Conservation (phyloP, 192 early-diverging fungal genomes). For the Coemansia sp. region DNA sequence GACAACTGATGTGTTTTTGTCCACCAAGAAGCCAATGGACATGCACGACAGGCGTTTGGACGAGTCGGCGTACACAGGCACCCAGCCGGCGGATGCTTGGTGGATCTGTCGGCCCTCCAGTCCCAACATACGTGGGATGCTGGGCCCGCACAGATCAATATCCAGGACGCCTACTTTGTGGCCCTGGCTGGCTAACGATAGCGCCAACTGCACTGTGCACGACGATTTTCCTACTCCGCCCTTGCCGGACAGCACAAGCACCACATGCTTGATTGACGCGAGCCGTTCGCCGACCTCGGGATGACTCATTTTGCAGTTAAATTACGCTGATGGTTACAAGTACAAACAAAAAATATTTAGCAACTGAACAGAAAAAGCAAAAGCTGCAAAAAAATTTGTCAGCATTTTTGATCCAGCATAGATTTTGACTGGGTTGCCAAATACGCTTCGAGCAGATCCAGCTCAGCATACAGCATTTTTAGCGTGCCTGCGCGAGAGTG, state of each 20-base stretch:
- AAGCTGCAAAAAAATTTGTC: slow-evolving; percentile 6
- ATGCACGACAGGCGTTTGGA: slow-evolving; percentile 78
- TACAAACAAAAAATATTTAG: not conserved
- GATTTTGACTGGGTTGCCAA: not conserved
- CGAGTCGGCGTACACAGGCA: slow-evolving; percentile 72
- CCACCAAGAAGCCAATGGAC: slow-evolving; percentile 96
- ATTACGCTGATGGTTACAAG: not conserved
- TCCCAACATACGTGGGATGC: slow-evolving; percentile 94
- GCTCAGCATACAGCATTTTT: slow-evolving; percentile 19
- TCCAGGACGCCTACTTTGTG: slow-evolving; percentile 87
- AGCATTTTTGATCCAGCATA: not conserved
- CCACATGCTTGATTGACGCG: slow-evolving; percentile 72
- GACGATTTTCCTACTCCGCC: slow-evolving; percentile 98
- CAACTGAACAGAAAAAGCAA: not conserved
- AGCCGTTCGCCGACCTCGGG: slow-evolving; percentile 46
- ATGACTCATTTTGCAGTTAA: slow-evolving; percentile 26
- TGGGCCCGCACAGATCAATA: slow-evolving; percentile 97
- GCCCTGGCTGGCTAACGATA: slow-evolving; percentile 62
- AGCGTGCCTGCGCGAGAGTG: not conserved
- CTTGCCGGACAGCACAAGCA: slow-evolving; percentile 96
- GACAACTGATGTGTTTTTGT: slow-evolving; percentile 89
- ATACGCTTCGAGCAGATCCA: slow-evolving; percentile 22
- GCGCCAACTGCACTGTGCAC: slow-evolving; percentile 84
- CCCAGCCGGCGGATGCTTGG: slow-evolving; percentile 88
- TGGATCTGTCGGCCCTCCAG: slow-evolving; percentile 85